Base-by-base conservation (phyloP, 306 rosid species). In the Ammopiptanthus mongolicus region DNA sequence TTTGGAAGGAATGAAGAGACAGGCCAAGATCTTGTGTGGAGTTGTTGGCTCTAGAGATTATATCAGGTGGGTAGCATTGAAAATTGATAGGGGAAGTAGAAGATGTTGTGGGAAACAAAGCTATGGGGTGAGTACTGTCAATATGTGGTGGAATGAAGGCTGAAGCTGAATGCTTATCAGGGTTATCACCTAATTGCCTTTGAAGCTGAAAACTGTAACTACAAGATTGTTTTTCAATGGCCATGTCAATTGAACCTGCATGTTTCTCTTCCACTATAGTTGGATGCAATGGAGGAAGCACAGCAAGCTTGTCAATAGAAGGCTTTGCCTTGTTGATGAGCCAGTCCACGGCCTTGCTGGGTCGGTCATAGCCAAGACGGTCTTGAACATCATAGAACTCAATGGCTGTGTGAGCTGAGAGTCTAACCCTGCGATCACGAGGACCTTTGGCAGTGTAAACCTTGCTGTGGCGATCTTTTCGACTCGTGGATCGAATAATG, bases 321-420 rank as follows among this genome's bases (percentile, higher is more conserved):
- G 83, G 63, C 47, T 83, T 84, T 0, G 97, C 98, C 34, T 88
- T 93, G 57, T 81, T 87, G 83, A 93, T 93, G 79, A 93, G 98
- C 97, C 97, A 93, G 55, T 91, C 97, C 5, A 93, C 93, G 5
- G 96, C 98, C 64, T 88, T 91, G 79, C 96, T 93, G 3, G 97
- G 93, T 6, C 96, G 76, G 65, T 93, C 97, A 57, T 88, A 93
- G 66, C 98, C 97, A 13, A 91, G 76, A 0, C 97, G 90, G 71
- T 93, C 97, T 41, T 93, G 98, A 37, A 93, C 90, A 78, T 93
- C 98, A 53, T 93, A 91, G 85, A 93, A 93, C 31, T 86, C 88
- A 50, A 93, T 91, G 46, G 98, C 96, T 2, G 97, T 93, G 83
- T 89, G 93, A 7, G 98, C 97, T 0, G 97, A 88, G 48, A 91